Evolutionary conservation across 2,329 filamentous ascomycete species (phyloP).

Genomic region (Curvularia sp.): DNA sequence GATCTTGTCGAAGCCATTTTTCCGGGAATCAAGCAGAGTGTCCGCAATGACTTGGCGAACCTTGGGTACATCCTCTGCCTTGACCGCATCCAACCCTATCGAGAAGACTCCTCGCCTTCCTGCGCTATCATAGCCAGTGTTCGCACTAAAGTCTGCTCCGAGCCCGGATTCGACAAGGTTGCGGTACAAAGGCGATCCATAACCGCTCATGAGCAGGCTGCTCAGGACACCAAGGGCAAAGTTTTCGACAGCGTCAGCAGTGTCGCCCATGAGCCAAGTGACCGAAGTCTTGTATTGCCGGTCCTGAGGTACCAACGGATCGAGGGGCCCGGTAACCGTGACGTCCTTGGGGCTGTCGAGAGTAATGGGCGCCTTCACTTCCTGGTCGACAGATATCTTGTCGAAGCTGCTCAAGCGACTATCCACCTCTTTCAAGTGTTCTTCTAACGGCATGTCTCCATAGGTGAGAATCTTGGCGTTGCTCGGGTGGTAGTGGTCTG

Average conservation of each 20-base stretch:
- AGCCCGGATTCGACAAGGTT: slow-evolving; percentile 88
- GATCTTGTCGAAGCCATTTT: slow-evolving; percentile 82
- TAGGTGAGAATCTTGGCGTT: slow-evolving; percentile 97
- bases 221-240: slow-evolving; percentile 86
- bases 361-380: slow-evolving; percentile 78
- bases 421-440: slow-evolving; percentile 82
- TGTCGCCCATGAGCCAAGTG: slow-evolving; percentile 89
- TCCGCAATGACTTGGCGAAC: slow-evolving; percentile 76
- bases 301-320: slow-evolving; percentile 83
- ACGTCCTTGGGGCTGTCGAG: slow-evolving; percentile 73
- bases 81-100: slow-evolving; percentile 88
- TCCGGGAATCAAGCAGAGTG: slow-evolving; percentile 72
- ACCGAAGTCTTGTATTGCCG: slow-evolving; percentile 93
- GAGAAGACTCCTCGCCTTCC: slow-evolving; percentile 84
- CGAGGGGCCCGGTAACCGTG: slow-evolving; percentile 78
- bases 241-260: slow-evolving; percentile 81
- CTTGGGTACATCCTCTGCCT: slow-evolving; percentile 76
- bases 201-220: slow-evolving; percentile 87
- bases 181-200: slow-evolving; percentile 90
- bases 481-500: slow-evolving; percentile 93
- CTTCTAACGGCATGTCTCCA: slow-evolving; percentile 84
- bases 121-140: slow-evolving; percentile 87
- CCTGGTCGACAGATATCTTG: slow-evolving; percentile 70
- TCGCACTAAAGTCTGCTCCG: slow-evolving; percentile 92
- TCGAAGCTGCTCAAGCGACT: slow-evolving; percentile 76